Evolutionary conservation across 306 rosid genomes (phyloP), one percentile per base, ranked within the genome.

Genomic region (Bauhinia variegata): DNA sequence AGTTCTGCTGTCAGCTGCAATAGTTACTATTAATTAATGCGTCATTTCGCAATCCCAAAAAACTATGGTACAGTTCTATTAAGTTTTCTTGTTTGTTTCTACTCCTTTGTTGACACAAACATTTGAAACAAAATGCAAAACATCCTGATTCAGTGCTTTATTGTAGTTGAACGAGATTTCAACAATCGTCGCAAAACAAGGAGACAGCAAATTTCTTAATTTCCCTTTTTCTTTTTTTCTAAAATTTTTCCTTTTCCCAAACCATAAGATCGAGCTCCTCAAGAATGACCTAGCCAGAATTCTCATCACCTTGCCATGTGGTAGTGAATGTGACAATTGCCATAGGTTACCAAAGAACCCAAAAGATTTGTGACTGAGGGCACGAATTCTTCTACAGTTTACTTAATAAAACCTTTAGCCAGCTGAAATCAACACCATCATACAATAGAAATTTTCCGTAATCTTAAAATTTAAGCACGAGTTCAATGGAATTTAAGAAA

Each of bases 1-100:
- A 83, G 59, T 52, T 93, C 88, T 62, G 88, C 89, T 18, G 72
- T 84, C 70, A 93, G 42, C 98, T 93, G 80, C 63, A 63, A 43
- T 39, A 33, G 28, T 17, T 33, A 18, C n/a, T 18, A 10, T 18
- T 48, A 3, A 7, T 7, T 60, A 54, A 75, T 6, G 16, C 11
- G 51, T 53, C 58, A 7, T 14, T 52, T 54, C 32, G 33, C 42
- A 41, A 67, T 48, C 60, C 34, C 46, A 38, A 28, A 28, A 19
- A 48, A 72, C 49, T 18, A 54, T 3, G 50, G 7, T 32, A 23
- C 28, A 23, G 28, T 23, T 23, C 28, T 28, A 14, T 67, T 30
- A 1, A 11, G 11, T 30, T 31, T 23, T 1, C 2, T 4, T 16
- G 10, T 39, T 39, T 36, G 11, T 33, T 36, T 47, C 15, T 30